Conservation (phyloP, 305 asterid genomes). For the Rubia tinctorum region DNA sequence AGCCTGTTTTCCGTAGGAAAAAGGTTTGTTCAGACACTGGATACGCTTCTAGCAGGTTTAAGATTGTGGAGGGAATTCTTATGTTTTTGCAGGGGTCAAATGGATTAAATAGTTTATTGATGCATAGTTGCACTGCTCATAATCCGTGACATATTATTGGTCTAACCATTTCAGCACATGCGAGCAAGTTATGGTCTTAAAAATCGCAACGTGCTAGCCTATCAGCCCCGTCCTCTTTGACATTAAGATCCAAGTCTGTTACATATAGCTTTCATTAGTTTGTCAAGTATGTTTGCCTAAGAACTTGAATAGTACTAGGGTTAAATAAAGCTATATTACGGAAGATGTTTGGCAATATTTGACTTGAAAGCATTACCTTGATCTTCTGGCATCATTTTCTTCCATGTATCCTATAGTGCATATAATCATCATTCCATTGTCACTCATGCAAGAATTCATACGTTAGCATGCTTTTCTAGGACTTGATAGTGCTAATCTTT, state of each 20-base stretch:
- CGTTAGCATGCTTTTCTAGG: constrained; percentile 1
- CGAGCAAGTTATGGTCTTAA: too few relatives aligned
- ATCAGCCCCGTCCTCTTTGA: too few relatives aligned
- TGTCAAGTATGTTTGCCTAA: not conserved
- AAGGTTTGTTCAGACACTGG: not conserved
- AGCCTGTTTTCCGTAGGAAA: not conserved
- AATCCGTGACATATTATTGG: not conserved
- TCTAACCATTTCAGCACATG: not conserved
- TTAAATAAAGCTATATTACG: not conserved
- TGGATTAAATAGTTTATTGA: not conserved
- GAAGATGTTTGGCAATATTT: not conserved
- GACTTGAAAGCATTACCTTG: not conserved
- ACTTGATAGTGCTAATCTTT: constrained; percentile 9
- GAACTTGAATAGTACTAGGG: not conserved
- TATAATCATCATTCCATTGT: constrained; percentile 12
- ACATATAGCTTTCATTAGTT: not conserved
- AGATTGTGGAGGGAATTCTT: not conserved
- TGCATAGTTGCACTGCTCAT: not conserved
- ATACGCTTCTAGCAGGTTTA: constrained; percentile 3
- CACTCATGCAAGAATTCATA: constrained; percentile 1
- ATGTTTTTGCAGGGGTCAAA: not conserved
- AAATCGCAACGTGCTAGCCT: not conserved
- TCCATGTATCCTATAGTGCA: not conserved
- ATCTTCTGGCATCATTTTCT: constrained; percentile 5
- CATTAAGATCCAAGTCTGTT: not conserved